Conservation (phyloP, 2,329 filamentous ascomycete species). For the Trichoderma koningii region DNA sequence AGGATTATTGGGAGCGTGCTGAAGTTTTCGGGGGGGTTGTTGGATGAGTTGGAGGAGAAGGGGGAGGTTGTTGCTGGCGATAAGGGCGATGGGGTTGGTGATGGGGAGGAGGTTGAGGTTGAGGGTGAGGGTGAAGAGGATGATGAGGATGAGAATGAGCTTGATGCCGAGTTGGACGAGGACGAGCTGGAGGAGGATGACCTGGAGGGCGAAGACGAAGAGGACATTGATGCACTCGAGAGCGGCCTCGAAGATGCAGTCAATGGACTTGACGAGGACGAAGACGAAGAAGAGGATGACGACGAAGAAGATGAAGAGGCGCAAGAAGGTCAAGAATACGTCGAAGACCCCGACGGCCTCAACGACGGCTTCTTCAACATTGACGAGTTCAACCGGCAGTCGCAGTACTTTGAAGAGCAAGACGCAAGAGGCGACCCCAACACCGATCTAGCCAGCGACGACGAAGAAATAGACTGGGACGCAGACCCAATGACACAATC, state of each 20-base stretch:
- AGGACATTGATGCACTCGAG: slow-evolving; percentile 31
- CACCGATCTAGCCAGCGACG: slow-evolving; percentile 74
- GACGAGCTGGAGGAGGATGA: slow-evolving; percentile 43
- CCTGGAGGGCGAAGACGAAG: slow-evolving; percentile 36
- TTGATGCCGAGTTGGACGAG: slow-evolving; percentile 36
- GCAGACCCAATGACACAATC: slow-evolving; percentile 65
- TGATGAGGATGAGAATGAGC: slow-evolving; percentile 35
- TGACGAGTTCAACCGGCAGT: slow-evolving; percentile 94
- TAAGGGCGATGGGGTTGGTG: slow-evolving; percentile 38
- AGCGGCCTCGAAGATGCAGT: slow-evolving; percentile 4
- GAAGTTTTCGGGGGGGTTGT: slow-evolving; percentile 49
- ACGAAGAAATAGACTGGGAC: slow-evolving; percentile 87
- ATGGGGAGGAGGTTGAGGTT: slow-evolving; percentile 40
- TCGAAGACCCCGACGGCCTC: slow-evolving; percentile 72
- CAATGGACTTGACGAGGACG: slow-evolving; percentile 38
- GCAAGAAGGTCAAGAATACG: slow-evolving; percentile 50
- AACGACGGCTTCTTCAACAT: slow-evolving; percentile 99
- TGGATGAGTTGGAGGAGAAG: slow-evolving; percentile 53
- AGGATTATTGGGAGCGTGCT: slow-evolving; percentile 69
- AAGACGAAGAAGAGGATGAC: slow-evolving; percentile 39
- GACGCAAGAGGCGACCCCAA: slow-evolving; percentile 76
- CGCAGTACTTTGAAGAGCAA: slow-evolving; percentile 84
- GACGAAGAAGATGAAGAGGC: slow-evolving; percentile 45
- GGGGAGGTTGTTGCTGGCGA: slow-evolving; percentile 48
- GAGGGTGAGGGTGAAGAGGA: slow-evolving; percentile 42